Conservation (phyloP, 805 yeast species). For the Schizosaccharomyces osmophilus region DNA sequence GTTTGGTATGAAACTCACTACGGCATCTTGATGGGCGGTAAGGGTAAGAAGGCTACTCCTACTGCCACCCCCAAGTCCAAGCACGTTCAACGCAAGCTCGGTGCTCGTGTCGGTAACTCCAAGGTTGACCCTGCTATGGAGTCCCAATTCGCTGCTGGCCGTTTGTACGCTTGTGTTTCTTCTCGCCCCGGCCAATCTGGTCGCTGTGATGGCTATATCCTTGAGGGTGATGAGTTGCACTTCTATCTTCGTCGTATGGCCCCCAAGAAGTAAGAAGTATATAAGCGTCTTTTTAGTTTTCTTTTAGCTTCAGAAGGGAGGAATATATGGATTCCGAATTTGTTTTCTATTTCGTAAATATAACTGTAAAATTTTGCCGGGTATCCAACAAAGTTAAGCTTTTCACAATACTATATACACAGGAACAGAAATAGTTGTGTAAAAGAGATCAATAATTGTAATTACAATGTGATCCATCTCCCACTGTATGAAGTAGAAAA, state of each 20-base stretch:
- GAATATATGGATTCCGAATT: neutral
- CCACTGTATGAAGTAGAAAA: too few relatives aligned
- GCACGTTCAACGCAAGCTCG: constrained; percentile 74
- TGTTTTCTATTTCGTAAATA: neutral
- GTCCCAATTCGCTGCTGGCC: constrained; percentile 95
- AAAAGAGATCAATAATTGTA: too few relatives aligned
- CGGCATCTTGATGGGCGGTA: constrained; percentile 61
- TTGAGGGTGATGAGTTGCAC: constrained; percentile 99
- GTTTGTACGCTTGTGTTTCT: constrained; percentile 92
- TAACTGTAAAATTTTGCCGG: neutral
- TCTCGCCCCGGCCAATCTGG: constrained; percentile 99
- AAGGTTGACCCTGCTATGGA: constrained; percentile 77
- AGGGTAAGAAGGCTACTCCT: constrained; percentile 30
- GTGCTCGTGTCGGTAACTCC: constrained; percentile 69
- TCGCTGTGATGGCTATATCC: constrained; percentile 98
- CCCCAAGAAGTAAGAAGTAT: neutral
- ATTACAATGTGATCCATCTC: too few relatives aligned
- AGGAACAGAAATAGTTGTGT: neutral
- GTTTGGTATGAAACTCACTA: constrained; percentile 98
- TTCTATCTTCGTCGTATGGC: constrained; percentile 95
- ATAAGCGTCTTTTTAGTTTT: too few relatives aligned
- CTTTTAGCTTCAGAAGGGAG: neutral
- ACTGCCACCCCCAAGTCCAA: constrained; percentile 20
- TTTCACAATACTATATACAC: neutral
- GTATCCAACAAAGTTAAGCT: neutral